Conservation (phyloP, 441 rosid species). For the Brassica balearica region DNA sequence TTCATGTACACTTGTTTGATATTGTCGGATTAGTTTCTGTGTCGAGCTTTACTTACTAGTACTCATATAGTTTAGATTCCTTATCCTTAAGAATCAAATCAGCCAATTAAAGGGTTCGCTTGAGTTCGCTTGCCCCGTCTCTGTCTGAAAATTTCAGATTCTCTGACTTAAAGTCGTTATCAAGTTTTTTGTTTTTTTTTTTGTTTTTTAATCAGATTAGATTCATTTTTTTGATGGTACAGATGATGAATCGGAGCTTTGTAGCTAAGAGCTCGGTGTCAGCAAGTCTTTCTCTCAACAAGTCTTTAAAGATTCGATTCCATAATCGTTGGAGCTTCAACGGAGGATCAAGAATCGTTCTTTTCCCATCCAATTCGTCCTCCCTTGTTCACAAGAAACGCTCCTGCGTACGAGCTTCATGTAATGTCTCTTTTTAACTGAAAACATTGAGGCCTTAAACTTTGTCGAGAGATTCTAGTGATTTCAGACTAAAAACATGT, state of each 20-base stretch:
- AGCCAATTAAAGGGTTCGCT: background rate
- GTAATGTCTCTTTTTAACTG: slow-evolving; percentile 46
- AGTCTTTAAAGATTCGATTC: slow-evolving; percentile 39
- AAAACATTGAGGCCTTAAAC: background rate
- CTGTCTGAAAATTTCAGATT: slow-evolving; percentile 18
- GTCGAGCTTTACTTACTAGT: background rate
- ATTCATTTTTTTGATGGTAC: slow-evolving; percentile 27
- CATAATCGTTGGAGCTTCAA: slow-evolving; percentile 60
- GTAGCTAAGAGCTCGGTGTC: slow-evolving; percentile 45
- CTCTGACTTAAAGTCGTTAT: background rate
- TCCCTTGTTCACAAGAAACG: slow-evolving; percentile 41
- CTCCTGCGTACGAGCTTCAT: slow-evolving; percentile 67
- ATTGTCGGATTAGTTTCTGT: background rate
- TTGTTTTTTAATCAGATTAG: background rate
- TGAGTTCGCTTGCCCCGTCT: slow-evolving; percentile 15
- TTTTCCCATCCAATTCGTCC: slow-evolving; percentile 34
- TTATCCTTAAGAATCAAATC: slow-evolving; percentile 16
- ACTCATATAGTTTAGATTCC: slow-evolving; percentile 16
- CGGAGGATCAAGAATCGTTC: slow-evolving; percentile 61
- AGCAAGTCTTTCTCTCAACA: slow-evolving; percentile 45
- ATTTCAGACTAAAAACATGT: background rate
- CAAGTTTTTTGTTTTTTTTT: background rate
- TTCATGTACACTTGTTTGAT: slow-evolving; percentile 4
- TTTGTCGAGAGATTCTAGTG: slow-evolving; percentile 6
- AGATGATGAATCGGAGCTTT: slow-evolving; percentile 39